These are phyloP conservation scores for Syzygium aromaticum DNA, from an alignment of 345 rosid species.

Conservation along the genomic window DNA sequence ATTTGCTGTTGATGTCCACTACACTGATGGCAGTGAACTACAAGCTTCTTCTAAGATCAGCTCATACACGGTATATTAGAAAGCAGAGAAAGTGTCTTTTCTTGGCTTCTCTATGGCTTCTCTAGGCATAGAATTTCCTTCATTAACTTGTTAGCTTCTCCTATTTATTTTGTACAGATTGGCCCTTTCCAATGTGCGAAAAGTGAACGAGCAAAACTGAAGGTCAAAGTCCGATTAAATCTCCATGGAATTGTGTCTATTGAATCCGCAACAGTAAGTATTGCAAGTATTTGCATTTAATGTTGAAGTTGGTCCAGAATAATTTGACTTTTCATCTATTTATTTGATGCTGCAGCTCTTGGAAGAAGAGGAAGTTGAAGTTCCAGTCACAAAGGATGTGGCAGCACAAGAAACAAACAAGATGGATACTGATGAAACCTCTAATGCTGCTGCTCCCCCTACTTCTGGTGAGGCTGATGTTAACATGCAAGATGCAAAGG, in stretches of 20 bases:
- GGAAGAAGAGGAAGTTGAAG: slow-evolving; percentile 90
- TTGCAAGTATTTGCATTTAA: not conserved
- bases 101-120: not conserved
- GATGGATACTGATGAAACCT: slow-evolving; percentile 78
- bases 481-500: slow-evolving; percentile 77
- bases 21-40: slow-evolving; percentile 50
- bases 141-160: not conserved
- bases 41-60: slow-evolving; percentile 74
- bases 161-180: slow-evolving; percentile 32
- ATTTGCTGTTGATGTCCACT: slow-evolving; percentile 78
- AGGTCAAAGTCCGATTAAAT: slow-evolving; percentile 84
- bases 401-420: slow-evolving; percentile 41
- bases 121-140: not conserved
- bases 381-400: slow-evolving; percentile 57
- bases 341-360: slow-evolving; percentile 44
- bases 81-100: not conserved
- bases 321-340: not conserved
- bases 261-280: slow-evolving; percentile 85
- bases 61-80: slow-evolving; percentile 49
- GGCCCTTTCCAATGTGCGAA: slow-evolving; percentile 88
- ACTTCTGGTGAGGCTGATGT: slow-evolving; percentile 55
- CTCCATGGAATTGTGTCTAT: slow-evolving; percentile 80
- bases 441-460: slow-evolving; percentile 23
- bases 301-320: not conserved
- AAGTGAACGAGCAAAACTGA: slow-evolving; percentile 78